Conservation (phyloP, 371 early-diverging fungal genomes). For the Mortierella polycephala region DNA sequence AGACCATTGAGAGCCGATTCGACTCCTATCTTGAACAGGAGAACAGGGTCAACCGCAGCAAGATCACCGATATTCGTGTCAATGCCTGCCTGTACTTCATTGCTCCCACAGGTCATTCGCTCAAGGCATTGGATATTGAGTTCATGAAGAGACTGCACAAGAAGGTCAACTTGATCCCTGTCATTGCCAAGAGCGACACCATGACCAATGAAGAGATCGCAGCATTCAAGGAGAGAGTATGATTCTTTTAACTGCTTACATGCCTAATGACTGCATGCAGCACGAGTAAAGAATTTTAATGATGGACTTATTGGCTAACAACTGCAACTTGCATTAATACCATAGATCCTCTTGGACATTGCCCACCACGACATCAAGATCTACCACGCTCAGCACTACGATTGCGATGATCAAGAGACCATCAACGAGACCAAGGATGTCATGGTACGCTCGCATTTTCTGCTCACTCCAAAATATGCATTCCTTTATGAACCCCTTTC, state of each 20-base stretch:
- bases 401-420: conserved; percentile 95
- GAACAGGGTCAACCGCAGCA: conserved; percentile 88
- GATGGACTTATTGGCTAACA: too few relatives aligned
- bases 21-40: conserved; percentile 96
- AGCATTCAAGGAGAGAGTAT: conserved; percentile 86
- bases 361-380: conserved; percentile 92
- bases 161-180: conserved; percentile 97
- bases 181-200: conserved; percentile 98
- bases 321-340: not conserved
- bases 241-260: not conserved
- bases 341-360: conserved; percentile 89
- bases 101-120: conserved; percentile 93
- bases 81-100: conserved; percentile 99
- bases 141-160: conserved; percentile 95
- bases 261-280: too few relatives aligned
- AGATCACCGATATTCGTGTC: conserved; percentile 92
- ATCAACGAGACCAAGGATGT: conserved; percentile 94
- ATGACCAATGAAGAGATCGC: conserved; percentile 95
- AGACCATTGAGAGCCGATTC: conserved; percentile 95
- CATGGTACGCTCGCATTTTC: conserved; percentile 62
- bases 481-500: not conserved
- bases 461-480: not conserved
- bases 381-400: conserved; percentile 91
- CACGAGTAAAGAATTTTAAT: too few relatives aligned
- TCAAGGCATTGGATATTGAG: conserved; percentile 95